phyloP scores from a whole-genome alignment of 2,329 filamentous ascomycete species.

The Cercospora zeina region DNA sequence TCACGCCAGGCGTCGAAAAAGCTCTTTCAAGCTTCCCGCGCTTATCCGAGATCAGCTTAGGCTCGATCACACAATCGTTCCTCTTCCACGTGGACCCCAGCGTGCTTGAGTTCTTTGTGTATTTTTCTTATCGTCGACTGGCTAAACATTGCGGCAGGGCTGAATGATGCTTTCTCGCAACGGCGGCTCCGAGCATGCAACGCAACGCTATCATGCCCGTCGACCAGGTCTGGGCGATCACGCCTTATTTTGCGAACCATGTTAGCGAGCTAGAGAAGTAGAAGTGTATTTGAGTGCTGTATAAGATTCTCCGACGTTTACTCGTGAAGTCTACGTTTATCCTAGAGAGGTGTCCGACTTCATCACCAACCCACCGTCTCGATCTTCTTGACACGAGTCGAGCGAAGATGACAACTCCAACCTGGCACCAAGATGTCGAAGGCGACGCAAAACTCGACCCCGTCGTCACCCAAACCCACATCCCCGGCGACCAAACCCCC shows the following conservation, averaged over 20 bases:
- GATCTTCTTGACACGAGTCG: background rate
- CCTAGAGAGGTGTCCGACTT: background rate
- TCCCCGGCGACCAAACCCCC: background rate
- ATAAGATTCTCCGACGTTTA: background rate
- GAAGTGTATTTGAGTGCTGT: background rate
- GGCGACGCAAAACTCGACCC: background rate
- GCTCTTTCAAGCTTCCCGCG: constrained; percentile 8
- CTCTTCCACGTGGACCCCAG: constrained; percentile 4
- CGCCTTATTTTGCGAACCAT: constrained; percentile 14
- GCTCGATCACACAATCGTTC: background rate
- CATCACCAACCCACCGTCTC: background rate
- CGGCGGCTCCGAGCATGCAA: constrained; percentile 12
- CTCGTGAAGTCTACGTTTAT: background rate
- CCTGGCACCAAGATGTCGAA: constrained; percentile 9
- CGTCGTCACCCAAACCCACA: constrained; percentile 3
- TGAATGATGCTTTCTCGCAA: background rate
- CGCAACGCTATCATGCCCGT: constrained; percentile 1
- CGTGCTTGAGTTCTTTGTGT: constrained; percentile 5
- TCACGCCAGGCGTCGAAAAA: constrained; percentile 6
- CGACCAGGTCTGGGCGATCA: constrained; percentile 12
- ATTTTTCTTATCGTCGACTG: constrained; percentile 10
- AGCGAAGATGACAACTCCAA: constrained; percentile 3
- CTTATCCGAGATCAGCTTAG: constrained; percentile 11
- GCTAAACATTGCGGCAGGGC: constrained; percentile 7
- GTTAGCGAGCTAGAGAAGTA: background rate